A percentile compares a stretch with the other conserved stretches of the same genome.
Conservation (phyloP, 352 stramenopile genomes). For the Pythium sp. region DNA sequence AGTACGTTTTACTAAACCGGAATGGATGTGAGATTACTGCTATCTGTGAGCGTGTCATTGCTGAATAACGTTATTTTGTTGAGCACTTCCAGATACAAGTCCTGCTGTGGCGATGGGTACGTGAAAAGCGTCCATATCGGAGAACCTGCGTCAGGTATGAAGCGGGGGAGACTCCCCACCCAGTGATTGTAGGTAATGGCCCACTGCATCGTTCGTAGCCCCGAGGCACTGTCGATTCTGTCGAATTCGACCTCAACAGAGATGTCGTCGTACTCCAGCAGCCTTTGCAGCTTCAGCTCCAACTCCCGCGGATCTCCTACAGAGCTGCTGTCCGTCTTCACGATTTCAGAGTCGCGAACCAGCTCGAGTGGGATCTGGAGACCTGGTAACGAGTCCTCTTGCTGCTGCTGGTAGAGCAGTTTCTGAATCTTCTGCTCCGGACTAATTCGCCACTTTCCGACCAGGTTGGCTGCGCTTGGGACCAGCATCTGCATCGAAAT, state of each 20-base stretch:
- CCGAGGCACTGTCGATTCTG: conserved; percentile 14
- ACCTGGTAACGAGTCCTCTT: not conserved
- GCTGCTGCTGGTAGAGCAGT: conserved; percentile 34
- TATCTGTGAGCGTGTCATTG: not conserved
- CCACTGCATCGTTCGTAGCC: conserved; percentile 25
- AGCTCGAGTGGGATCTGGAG: conserved; percentile 24
- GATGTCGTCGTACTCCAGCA: conserved; percentile 46
- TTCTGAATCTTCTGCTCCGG: conserved; percentile 25
- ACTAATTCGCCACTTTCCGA: conserved; percentile 37
- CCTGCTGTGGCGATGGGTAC: conserved; percentile 16
- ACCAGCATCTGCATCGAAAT: conserved; percentile 40
- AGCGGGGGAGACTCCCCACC: conserved; percentile 24
- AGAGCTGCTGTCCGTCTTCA: conserved; percentile 23
- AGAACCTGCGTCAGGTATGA: conserved; percentile 20
- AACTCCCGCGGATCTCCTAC: conserved; percentile 14
- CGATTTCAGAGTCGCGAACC: conserved; percentile 15
- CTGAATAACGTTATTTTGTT: conserved; percentile 3
- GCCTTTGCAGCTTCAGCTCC: conserved; percentile 25
- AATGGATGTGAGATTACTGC: not conserved
- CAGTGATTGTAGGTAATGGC: conserved; percentile 35
- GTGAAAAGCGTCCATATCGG: conserved; percentile 34
- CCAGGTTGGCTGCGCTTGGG: conserved; percentile 21
- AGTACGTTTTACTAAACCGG: not conserved
- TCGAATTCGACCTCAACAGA: conserved; percentile 26
- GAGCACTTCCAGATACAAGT: conserved; percentile 12